Conservation (phyloP, 2,329 filamentous ascomycete species). For the Keithomyces neogunnii region DNA sequence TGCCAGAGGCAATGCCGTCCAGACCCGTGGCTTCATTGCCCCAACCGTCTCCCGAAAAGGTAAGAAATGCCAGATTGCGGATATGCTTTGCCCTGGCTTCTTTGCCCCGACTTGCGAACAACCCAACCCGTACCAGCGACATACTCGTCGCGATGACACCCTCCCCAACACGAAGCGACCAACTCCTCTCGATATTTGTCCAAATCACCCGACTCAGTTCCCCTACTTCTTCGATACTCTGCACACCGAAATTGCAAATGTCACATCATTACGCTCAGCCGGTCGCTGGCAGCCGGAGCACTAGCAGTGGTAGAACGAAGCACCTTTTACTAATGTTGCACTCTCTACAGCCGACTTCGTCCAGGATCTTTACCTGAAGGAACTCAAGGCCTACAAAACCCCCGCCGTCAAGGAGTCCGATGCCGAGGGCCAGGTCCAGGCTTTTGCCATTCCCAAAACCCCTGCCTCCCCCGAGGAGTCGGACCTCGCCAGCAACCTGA, state of each 20-base stretch:
- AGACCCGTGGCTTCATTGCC: constrained; percentile 49
- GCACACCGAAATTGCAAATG: no score
- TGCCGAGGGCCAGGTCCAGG: constrained; percentile 82
- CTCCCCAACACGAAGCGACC: no score
- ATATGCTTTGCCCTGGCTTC: background rate
- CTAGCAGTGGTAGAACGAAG: background rate
- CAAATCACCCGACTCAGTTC: no score
- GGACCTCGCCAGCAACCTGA: constrained; percentile 83
- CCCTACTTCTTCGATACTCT: no score
- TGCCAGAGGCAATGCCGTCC: constrained; percentile 31
- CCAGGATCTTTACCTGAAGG: constrained; percentile 94
- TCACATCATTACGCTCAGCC: no score
- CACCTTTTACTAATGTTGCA: background rate
- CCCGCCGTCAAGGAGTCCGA: constrained; percentile 76
- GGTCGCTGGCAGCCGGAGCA: no score
- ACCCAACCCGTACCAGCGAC: no score
- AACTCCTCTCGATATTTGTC: no score
- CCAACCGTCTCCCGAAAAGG: constrained; percentile 54
- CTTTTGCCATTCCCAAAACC: constrained; percentile 70
- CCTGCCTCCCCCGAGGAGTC: constrained; percentile 88
- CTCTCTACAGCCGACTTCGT: constrained; percentile 73
- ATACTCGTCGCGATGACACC: background rate
- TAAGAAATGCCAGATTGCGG: constrained; percentile 30
- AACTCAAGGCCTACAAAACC: constrained; percentile 93
- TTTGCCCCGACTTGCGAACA: background rate